Evolutionary conservation across 106 monocot species (phyloP).

Genomic region (Dioscorea dumetorum): DNA sequence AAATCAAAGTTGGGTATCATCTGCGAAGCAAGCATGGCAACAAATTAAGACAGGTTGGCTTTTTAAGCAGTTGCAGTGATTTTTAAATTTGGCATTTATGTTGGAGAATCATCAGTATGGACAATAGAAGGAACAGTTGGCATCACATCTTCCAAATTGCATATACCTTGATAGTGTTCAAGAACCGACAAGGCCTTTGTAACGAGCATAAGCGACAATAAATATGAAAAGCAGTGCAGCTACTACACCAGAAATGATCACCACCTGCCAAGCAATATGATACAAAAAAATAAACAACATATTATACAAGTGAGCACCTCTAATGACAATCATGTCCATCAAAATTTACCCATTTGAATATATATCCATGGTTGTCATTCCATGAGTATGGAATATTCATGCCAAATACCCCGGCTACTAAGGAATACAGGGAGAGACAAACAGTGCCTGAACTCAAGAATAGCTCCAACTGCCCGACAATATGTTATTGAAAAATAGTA

Average conservation of each 20-base stretch:
- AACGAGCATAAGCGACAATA: slow-evolving; percentile 76
- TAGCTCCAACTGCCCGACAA: slow-evolving; percentile 61
- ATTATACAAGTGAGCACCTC: not conserved
- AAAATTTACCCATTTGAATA: slow-evolving; percentile 52
- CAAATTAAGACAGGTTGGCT: too few relatives aligned
- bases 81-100: too few relatives aligned
- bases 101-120: too few relatives aligned
- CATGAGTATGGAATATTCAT: slow-evolving; percentile 97
- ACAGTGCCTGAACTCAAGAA: slow-evolving; percentile 88
- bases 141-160: not conserved
- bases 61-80: too few relatives aligned
- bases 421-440: slow-evolving; percentile 69
- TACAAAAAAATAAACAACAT: not conserved
- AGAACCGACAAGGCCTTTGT: slow-evolving; percentile 90
- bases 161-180: slow-evolving; percentile 12
- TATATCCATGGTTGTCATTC: slow-evolving; percentile 62
- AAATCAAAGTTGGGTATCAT: too few relatives aligned
- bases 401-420: slow-evolving; percentile 90
- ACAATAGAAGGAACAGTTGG: not conserved
- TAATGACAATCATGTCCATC: too few relatives aligned
- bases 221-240: slow-evolving; percentile 42
- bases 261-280: slow-evolving; percentile 39
- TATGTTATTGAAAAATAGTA: not conserved
- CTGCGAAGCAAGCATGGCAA: too few relatives aligned
- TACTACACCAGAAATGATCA: slow-evolving; percentile 37